A percentile compares a stretch with the other conserved stretches of the same genome.
These are phyloP conservation scores for Epicoccum nigrum DNA, from an alignment of 2,329 filamentous ascomycete species.

Conservation along the genomic window DNA sequence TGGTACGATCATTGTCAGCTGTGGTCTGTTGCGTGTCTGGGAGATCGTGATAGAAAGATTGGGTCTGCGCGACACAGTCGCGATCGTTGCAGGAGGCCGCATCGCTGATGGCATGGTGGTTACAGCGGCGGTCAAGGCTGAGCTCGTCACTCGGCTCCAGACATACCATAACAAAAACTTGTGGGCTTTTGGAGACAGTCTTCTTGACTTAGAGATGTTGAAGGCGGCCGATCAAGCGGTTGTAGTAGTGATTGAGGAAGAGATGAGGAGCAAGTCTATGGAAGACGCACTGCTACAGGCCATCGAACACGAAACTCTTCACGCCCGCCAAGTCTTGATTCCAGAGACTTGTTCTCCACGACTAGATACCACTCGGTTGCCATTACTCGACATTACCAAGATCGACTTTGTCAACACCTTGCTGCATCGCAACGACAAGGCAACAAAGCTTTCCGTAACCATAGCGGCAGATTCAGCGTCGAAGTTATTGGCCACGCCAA, in stretches of 20 bases:
- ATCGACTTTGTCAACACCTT: conserved; percentile 26
- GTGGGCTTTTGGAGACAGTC: conserved; percentile 66
- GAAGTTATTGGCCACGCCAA: conserved; percentile 61
- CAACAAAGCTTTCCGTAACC: too few relatives aligned
- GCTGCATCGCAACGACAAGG: conserved; percentile 46
- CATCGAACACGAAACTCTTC: conserved; percentile 45
- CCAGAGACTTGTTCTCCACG: conserved; percentile 50
- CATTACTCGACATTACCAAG: conserved; percentile 23
- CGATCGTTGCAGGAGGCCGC: too few relatives aligned
- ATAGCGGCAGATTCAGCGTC: conserved; percentile 52
- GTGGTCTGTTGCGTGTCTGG: conserved; percentile 62
- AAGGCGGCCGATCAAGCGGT: conserved; percentile 58
- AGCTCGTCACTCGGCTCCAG: conserved; percentile 54
- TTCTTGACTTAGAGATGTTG: conserved; percentile 65
- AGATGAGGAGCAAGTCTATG: not conserved
- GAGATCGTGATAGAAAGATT: conserved; percentile 61
- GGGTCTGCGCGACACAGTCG: too few relatives aligned
- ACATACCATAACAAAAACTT: conserved; percentile 50
- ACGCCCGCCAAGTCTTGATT: conserved; percentile 56
- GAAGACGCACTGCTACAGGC: not conserved
- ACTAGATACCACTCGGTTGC: conserved; percentile 53
- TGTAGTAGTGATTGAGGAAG: conserved; percentile 59
- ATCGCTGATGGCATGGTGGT: too few relatives aligned
- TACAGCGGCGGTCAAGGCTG: conserved; percentile 58
- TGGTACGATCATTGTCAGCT: conserved; percentile 60